Evolutionary conservation across 2,329 filamentous ascomycete genomes (phyloP).

Genomic region (Pseudovirgaria hyperparasitica): DNA sequence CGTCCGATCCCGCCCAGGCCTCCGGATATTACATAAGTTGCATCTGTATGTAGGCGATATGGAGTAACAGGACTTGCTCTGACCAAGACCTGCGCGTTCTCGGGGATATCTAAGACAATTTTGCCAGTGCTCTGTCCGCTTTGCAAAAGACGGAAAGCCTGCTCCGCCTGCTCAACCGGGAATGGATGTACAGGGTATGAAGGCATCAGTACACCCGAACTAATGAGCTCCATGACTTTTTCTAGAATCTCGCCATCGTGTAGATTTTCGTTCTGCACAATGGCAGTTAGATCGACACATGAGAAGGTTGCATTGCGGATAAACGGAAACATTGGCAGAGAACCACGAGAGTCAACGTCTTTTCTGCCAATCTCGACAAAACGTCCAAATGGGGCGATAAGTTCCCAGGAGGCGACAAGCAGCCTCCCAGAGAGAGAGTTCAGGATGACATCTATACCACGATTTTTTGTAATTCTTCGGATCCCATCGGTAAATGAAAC

Average conservation of each 20-base stretch:
- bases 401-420: conserved; percentile 13
- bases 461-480: conserved; percentile 10
- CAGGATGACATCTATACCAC: conserved; percentile 23
- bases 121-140: conserved; percentile 6
- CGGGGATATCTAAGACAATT: conserved; percentile 5
- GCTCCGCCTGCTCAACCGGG: conserved; percentile 4
- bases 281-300: conserved; percentile 17
- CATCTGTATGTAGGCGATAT: not conserved
- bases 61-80: too few species aligned
- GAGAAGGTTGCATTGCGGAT: conserved; percentile 5
- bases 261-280: conserved; percentile 14
- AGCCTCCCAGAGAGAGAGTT: conserved; percentile 17
- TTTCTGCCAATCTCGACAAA: conserved; percentile 13
- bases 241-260: not conserved
- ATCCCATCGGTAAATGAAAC: conserved; percentile 15
- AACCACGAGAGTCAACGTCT: conserved; percentile 3
- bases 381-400: conserved; percentile 16
- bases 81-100: too few species aligned
- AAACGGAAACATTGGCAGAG: conserved; percentile 3
- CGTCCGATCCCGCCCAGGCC: conserved; percentile 1
- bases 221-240: not conserved
- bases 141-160: conserved; percentile 10
- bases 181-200: conserved; percentile 1
- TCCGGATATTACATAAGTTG: conserved; percentile 1
- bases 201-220: not conserved